Evolutionary conservation across 345 rosid genomes (phyloP), one percentile per base, ranked within the genome.

Genomic region (Gossypium turneri): DNA sequence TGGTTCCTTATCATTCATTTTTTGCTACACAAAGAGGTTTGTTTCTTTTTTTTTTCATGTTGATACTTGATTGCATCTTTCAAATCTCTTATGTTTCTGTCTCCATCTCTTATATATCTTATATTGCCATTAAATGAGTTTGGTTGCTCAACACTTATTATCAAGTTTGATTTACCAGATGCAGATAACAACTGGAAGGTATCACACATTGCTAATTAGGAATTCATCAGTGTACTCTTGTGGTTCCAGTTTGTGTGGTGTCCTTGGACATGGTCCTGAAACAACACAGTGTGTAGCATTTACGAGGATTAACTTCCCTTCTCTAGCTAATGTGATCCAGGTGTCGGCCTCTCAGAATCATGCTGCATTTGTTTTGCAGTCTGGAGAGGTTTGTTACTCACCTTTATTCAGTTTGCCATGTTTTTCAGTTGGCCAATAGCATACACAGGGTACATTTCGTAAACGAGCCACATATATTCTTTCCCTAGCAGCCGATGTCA

Each of bases 181-280:
- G 98, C 98, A 91, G 90, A 80, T 92, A 70, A 90, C 98, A 58
- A 92, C 98, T 0, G 98, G 98, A 76, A 91, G 85, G 85, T 88
- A 91, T 84, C 98, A 91, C 82, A 94, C 98, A 50, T 81, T 94
- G 85, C 85, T 94, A 63, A 89, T 91, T 84, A 87, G 86, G 77
- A 84, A 94, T 83, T 91, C 98, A 73, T 88, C 90, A 67, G 87
- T 90, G 64, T 92, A 92, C 80, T 92, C 98, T 81, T 91, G 97
- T 80, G 98, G 98, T 78, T 89, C 94, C 68, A 89, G 93, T 84
- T 83, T 91, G 82, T 84, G 86, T 52, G 98, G 98, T 75, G 95
- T 88, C 73, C 98, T 94, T 76, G 98, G 97, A 76, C 98, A 94
- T 80, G 96, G 94, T 17, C 89, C 97, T 52, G 97, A 92, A 84